Base-by-base conservation (phyloP, 441 rosid genomes). In the Croton setiger region DNA sequence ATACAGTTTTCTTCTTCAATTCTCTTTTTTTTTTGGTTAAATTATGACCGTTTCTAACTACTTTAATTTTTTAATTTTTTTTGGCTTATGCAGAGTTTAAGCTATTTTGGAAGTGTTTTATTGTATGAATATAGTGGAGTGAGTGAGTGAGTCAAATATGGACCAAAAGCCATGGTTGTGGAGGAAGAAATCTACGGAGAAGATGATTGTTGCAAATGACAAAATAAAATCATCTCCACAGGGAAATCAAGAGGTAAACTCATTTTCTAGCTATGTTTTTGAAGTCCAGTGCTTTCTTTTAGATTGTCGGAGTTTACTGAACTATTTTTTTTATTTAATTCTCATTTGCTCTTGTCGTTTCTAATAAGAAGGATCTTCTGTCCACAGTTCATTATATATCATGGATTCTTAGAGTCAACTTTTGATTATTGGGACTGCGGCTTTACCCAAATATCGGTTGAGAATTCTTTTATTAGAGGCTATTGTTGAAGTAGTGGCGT, bases 111-210 rank as follows among this genome's bases (percentile, higher is more conserved):
- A 4, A 49, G 60, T 31, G 6, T 55, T 55, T 21, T 27, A 18
- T 18, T 78, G 31, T 27, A 27, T 27, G 72, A 51, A 44, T 63
- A 66, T 77, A 18, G 56, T 37, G 57, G 65, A 74, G 9, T 43
- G 20, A 59, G 36, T 74, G 73, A 48, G 9, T 43, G 20, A 59
- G 36, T 74, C 72, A 48, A 43, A 35, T 33, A 89, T 92, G 97
- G 96, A 92, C 67, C 82, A 83, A 36, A 92, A 85, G 73, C 61
- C 86, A 27, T 86, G 97, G 98, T 80, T 84, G 68, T 85, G 96
- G 97, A 84, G 83, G 83, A 93, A 90, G 85, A 88, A 80, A 80
- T 81, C 92, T 15, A 58, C 76, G 4, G 96, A 87, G 82, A 85
- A 85, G 79, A 75, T 69, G 52, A 67, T 80, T 69, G 78, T 64